Evolutionary conservation across 805 yeast species (phyloP).

Genomic region (Suhomyces canberraensis): DNA sequence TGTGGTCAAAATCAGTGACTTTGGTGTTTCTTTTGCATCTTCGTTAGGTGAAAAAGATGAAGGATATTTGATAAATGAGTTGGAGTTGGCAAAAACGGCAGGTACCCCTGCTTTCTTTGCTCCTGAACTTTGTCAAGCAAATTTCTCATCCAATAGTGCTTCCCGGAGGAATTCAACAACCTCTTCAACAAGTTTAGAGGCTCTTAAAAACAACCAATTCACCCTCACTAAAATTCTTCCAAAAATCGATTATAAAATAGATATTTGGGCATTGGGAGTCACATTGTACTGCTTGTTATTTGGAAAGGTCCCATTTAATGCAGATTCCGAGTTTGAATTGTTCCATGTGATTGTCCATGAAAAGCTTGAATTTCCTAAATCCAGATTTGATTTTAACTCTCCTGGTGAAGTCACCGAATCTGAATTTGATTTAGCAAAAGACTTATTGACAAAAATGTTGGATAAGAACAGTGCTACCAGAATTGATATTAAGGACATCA

Average conservation of each 20-base stretch:
- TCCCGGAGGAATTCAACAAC: conserved; percentile 7
- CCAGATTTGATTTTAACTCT: conserved; percentile 31
- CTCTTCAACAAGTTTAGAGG: conserved; percentile 22
- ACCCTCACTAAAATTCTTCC: conserved; percentile 28
- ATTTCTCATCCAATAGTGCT: conserved; percentile 23
- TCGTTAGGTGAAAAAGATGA: conserved; percentile 44
- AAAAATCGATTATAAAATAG: conserved; percentile 76
- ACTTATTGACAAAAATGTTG: conserved; percentile 59
- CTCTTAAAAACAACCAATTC: conserved; percentile 18
- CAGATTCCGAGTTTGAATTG: conserved; percentile 79
- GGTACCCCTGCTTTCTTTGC: conserved; percentile 98
- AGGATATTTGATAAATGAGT: conserved; percentile 45
- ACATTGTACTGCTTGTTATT: conserved; percentile 84
- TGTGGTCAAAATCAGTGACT: conserved; percentile 89
- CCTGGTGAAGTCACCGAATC: conserved; percentile 37
- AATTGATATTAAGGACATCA: conserved; percentile 67
- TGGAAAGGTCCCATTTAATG: conserved; percentile 87
- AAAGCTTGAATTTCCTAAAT: conserved; percentile 54
- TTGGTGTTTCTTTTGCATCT: conserved; percentile 85
- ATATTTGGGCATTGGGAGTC: conserved; percentile 97
- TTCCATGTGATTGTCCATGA: conserved; percentile 76
- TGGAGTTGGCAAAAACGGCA: conserved; percentile 90
- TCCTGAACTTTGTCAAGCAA: conserved; percentile 71
- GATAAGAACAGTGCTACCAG: conserved; percentile 68
- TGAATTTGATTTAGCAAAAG: conserved; percentile 50